phyloP scores from a whole-genome alignment of 2,329 filamentous ascomycete genomes.

The Verticillium albo-atrum region DNA sequence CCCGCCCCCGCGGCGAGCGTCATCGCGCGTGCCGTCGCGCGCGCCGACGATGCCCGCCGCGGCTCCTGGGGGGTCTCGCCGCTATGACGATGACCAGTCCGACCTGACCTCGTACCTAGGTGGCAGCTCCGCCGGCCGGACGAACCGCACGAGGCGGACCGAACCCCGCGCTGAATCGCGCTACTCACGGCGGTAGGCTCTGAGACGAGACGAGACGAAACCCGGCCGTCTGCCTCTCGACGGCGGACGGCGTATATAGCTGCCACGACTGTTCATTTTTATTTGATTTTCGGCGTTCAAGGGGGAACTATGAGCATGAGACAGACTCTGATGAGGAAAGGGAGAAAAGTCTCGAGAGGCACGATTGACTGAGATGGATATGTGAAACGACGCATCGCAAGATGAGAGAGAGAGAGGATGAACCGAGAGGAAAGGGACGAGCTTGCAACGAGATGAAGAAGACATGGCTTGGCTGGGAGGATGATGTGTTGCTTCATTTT shows the following conservation, averaged over 20 bases:
- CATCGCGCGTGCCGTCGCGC: background rate
- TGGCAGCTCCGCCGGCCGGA: constrained; percentile 43
- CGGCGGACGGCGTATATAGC: background rate
- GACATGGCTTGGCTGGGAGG: background rate
- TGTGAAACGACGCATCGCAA: background rate
- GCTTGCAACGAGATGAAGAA: background rate
- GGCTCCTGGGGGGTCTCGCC: background rate
- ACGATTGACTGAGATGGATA: background rate
- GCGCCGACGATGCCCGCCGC: constrained; percentile 1
- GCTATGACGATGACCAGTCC: constrained; percentile 1
- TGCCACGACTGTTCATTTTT: background rate
- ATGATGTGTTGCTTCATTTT: background rate
- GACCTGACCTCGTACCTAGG: constrained; percentile 25
- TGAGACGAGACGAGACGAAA: background rate
- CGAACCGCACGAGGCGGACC: constrained; percentile 16
- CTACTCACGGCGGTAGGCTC: constrained; percentile 22
- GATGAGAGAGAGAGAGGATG: background rate
- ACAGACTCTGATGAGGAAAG: background rate
- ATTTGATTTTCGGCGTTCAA: background rate
- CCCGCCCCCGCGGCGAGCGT: background rate
- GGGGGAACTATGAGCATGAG: background rate
- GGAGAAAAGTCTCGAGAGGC: background rate
- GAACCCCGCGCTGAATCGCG: constrained; percentile 15
- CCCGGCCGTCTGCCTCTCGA: background rate
- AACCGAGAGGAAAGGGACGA: background rate